Base-by-base conservation (phyloP, 2,329 filamentous ascomycete genomes). In the Alternaria conjuncta region DNA sequence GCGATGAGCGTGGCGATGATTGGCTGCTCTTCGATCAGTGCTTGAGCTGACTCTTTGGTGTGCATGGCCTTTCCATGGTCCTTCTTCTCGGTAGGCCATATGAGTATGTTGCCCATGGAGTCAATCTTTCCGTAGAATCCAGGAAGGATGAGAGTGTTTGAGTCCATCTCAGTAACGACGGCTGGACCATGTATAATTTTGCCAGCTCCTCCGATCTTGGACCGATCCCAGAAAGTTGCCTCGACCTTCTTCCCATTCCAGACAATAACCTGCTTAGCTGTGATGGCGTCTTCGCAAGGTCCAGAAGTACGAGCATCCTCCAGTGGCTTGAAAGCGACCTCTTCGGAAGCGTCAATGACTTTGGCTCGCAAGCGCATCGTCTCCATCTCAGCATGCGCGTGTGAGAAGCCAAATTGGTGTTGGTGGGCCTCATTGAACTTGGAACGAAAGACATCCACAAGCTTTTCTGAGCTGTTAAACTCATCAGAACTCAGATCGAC, bases 131-230 rank as follows among this genome's bases (percentile, higher is more conserved):
- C 83, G 47, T 78, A 78, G 60, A 79, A 82, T 0, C 83, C 84
- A 1, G 84, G 84, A 5, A 85, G 75, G 25, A 86, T 82, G 2
- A 86, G 75, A 0, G 84, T 86, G 66, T 85, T 86, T 20, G 83
- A 84, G 65, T 85, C 84, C 82, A 85, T 85, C 63, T 86, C 83
- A 0, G 81, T 81, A 41, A 85, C 71, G n/a, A 85, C 77, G 43
- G 82, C 83, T 6, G 84, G 84, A 0, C 84, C 84, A 2, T 71
- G 55, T 3, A 85, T 73, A 36, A 78, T 77, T 41, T 81, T 73
- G 1, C 83, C 81, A 41, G 82, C 73, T 47, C 80, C 78, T 13
- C 72, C 81, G 53, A 84, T 76, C 57, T 78, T 76, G 3, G 74
- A 63, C 5, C 84, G 81, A 60, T 85, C 79, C 82, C 83, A 85